A percentile compares a stretch with the other conserved stretches of the same genome.
Conservation (phyloP, 441 rosid genomes). For the Viola pubescens region DNA sequence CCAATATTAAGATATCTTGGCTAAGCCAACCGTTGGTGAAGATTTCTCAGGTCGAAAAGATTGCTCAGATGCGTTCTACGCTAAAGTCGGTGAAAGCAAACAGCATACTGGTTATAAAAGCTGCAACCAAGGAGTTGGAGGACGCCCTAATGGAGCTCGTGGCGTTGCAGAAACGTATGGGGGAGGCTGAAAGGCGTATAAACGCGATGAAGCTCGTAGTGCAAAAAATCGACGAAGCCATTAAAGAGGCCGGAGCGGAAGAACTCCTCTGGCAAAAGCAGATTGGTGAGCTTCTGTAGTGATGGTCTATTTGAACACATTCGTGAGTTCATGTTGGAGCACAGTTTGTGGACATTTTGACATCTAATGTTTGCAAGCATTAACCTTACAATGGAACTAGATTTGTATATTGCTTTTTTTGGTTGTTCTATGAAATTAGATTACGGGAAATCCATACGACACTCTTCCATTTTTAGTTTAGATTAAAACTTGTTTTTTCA, state of each 20-base stretch:
- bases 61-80: conserved; percentile 15
- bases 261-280: conserved; percentile 8
- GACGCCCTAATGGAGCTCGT: conserved; percentile 16
- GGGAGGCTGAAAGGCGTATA: background rate
- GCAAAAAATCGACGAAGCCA: conserved; percentile 15
- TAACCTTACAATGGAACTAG: too few species aligned
- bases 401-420: too few species aligned
- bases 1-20: conserved; percentile 15
- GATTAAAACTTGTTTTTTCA: too few species aligned
- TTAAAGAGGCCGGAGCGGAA: conserved; percentile 12
- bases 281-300: background rate
- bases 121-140: conserved; percentile 20
- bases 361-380: too few species aligned
- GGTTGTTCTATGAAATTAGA: too few species aligned
- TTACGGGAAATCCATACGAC: too few species aligned
- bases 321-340: background rate
- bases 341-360: too few species aligned
- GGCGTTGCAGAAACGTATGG: conserved; percentile 10
- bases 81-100: conserved; percentile 18
- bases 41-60: conserved; percentile 15
- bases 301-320: background rate
- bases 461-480: too few species aligned
- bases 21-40: conserved; percentile 10
- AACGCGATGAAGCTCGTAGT: conserved; percentile 19
- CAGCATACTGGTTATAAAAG: conserved; percentile 12